Evolutionary conservation across 1,284 basidiomycete species (phyloP), one percentile per base, ranked within the genome.

Genomic region (Ustilago bromivora): DNA sequence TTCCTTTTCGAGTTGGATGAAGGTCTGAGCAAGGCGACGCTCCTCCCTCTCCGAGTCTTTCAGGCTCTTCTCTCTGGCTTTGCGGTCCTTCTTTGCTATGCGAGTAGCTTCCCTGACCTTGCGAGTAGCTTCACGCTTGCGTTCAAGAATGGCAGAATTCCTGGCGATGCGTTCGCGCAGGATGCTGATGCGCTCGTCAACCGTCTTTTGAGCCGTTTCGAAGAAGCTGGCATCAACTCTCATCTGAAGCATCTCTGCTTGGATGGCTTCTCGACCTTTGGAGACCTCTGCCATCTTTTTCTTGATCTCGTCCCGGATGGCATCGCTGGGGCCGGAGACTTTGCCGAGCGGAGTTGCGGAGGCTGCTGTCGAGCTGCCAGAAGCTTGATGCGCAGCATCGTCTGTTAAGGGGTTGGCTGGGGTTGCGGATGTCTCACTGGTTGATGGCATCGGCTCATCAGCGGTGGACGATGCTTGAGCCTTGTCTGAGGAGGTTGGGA

Each of bases 241-340:
- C 67, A 78, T 67, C 59, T 74, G 72, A 15, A 78, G 61, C 71
- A 78, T 69, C 57, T 78, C 76, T 43, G 65, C 71, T 36, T 69
- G 76, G 35, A 78, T 63, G 56, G 64, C 60, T 51, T 69, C 59
- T 13, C 68, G 76, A 6, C 76, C 71, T 43, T 61, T 58, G 40
- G 61, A 49, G 47, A 78, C 66, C 36, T 75, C 76, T n/a, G 65
- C 38, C 61, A 78, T 61, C 64, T 70, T 66, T 35, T 61, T 71
- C 54, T 66, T 71, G 58, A 78, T 66, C 41, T 74, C 65, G 40
- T 69, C 68, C 35, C 71, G 65, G 17, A 78, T 73, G 38, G 46
- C 54, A 38, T 69, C 67, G 59, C 65, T 68, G 17, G 68, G 61
- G 19, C 67, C 64, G 13, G 67, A 43, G 17, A 57, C 23, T 36